Evolutionary conservation across 169 alveolate species (phyloP), one percentile per base, ranked within the genome.

Genomic region (Cryptosporidium bovis): DNA sequence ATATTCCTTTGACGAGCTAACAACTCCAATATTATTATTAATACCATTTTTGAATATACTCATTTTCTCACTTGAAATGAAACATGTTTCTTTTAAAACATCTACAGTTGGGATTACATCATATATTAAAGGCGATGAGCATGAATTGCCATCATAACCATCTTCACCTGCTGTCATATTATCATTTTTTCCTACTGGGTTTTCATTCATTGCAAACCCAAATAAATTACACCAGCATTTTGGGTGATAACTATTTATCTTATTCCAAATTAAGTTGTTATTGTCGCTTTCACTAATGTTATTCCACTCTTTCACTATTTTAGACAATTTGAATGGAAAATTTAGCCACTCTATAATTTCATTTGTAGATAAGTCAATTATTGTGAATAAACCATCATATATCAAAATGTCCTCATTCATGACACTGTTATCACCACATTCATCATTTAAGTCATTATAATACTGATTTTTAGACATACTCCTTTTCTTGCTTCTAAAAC

Each of bases 151-250:
- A 24, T 44, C 24, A 0, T 33, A 51, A 0, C 40, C 44, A 71
- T 71, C 68, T 40, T 40, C 1, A 8, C 48, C 27, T 24, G 27
- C 27, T 24, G 27, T 0, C 27, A 24, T 24, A 10, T 68, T 68
- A 13, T 46, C 82, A 31, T 12, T 51, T 31, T 33, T 34, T 10
- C 3, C 84, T 18, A 27, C 60, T 0, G 48, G 10, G 4, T 40
- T 40, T 40, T 8, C 48, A 16, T 36, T 77, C 77, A 77, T 77
- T 13, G 87, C 87, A 62, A 60, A 77, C 24, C 87, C 87, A 77
- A 77, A 77, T 60, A 77, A 24, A 62, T 77, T 77, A 77, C 87
- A 77, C 87, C 87, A 77, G 50, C 87, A 77, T 62, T 77, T 77
- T 34, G 87, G 87, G 50, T 77, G 87, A 48, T 44, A 77, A 34